A percentile compares a stretch with the other conserved stretches of the same genome.
These are phyloP conservation scores for Eucalyptus caleyi DNA, from an alignment of 345 rosid species.

Conservation along the genomic window DNA sequence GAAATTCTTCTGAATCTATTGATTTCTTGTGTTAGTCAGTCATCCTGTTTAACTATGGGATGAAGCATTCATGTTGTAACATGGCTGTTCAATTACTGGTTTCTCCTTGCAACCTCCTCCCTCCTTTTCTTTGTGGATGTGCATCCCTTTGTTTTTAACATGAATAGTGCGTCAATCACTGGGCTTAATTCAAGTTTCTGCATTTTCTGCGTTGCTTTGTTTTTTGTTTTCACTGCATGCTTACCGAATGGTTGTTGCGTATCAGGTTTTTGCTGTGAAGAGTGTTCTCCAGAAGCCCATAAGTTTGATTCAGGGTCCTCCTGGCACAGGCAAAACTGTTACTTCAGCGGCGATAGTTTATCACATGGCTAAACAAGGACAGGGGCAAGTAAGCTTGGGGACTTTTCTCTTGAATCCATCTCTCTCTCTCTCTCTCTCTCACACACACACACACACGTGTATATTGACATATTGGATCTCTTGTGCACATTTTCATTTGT, in stretches of 20 bases:
- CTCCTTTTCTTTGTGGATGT: background rate
- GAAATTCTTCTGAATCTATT: background rate
- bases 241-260: background rate
- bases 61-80: background rate
- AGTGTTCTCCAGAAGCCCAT: conserved; percentile 97
- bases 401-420: background rate
- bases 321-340: conserved; percentile 99
- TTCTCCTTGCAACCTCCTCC: background rate
- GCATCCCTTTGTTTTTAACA: background rate
- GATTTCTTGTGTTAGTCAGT: background rate
- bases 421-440: background rate
- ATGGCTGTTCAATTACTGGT: background rate
- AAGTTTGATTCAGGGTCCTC: conserved; percentile 99
- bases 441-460: background rate
- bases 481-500: background rate
- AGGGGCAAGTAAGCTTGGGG: conserved; percentile 63
- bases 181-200: background rate
- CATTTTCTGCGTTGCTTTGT: background rate
- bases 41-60: background rate
- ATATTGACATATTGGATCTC: background rate
- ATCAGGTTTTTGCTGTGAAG: conserved; percentile 92
- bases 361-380: conserved; percentile 99
- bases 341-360: conserved; percentile 99
- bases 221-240: background rate
- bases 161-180: background rate